These are phyloP conservation scores for Phaeosphaeriaceae sp. DNA, from an alignment of 2,329 filamentous ascomycete species.

Conservation along the genomic window DNA sequence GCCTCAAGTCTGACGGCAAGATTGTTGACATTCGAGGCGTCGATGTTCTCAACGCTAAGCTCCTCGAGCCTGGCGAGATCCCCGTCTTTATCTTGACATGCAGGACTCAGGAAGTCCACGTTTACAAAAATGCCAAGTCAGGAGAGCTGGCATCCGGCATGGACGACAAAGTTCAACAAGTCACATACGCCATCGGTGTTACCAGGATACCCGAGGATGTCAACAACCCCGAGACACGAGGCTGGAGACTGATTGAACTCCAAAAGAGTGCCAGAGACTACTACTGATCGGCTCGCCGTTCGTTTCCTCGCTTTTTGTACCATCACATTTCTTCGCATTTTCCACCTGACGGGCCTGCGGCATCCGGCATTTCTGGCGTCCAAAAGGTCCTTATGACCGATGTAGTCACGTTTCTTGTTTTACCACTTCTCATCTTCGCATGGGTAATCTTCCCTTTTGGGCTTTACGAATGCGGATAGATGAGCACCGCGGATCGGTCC, in stretches of 20 bases:
- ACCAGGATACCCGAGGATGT: constrained; percentile 94
- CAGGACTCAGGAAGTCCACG: constrained; percentile 95
- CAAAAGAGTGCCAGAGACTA: constrained; percentile 98
- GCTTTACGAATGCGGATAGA: constrained; percentile 22
- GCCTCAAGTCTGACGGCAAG: constrained; percentile 91
- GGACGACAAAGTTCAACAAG: constrained; percentile 98
- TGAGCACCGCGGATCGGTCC: constrained; percentile 13
- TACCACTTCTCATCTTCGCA: constrained; percentile 8
- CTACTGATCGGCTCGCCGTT: constrained; percentile 58
- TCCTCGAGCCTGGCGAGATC: constrained; percentile 84
- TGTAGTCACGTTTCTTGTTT: constrained; percentile 11
- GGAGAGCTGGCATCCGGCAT: constrained; percentile 91
- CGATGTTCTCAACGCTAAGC: constrained; percentile 80
- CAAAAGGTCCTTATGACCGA: constrained; percentile 33
- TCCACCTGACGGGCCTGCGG: constrained; percentile 18
- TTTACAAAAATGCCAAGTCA: constrained; percentile 91
- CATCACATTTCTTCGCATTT: constrained; percentile 13
- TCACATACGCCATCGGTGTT: constrained; percentile 97
- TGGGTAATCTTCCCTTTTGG: constrained; percentile 3
- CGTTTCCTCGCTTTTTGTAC: background rate
- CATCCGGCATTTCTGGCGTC: constrained; percentile 42
- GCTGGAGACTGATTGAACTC: constrained; percentile 97
- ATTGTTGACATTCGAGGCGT: constrained; percentile 96
- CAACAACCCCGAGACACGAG: constrained; percentile 93
- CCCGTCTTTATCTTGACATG: constrained; percentile 98